A percentile compares a stretch with the other conserved stretches of the same genome.
Evolutionary conservation across 73 alveolate genomes (phyloP).

Genomic region (Tetrahymena borealis): DNA sequence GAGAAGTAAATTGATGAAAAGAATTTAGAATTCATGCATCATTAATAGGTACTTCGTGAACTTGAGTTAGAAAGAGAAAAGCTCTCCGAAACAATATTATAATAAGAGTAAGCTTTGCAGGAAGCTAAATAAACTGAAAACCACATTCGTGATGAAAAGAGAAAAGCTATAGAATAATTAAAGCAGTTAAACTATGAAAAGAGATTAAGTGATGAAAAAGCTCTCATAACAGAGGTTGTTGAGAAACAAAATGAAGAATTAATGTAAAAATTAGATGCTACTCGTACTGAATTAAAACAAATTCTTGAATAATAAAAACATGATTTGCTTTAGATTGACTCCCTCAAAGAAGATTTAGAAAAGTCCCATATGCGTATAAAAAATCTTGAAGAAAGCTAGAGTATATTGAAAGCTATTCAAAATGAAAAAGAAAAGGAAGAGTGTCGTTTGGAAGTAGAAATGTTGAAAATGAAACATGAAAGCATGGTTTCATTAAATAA

Average conservation of each 20-base stretch:
- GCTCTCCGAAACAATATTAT: background rate
- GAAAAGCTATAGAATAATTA: background rate
- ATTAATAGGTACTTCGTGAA: background rate
- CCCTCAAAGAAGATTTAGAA: background rate
- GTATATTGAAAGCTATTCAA: background rate
- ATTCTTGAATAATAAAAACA: background rate
- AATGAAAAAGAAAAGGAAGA: background rate
- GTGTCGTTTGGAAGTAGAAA: background rate
- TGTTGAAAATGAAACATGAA: background rate
- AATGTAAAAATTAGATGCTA: background rate
- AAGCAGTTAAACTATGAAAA: background rate
- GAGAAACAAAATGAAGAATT: background rate
- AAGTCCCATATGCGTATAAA: background rate
- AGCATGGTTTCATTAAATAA: background rate
- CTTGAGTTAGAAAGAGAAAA: background rate
- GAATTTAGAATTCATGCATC: background rate
- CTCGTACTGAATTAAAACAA: background rate
- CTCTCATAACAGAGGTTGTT: background rate
- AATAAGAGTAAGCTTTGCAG: background rate
- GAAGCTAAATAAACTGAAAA: background rate
- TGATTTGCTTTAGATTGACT: background rate
- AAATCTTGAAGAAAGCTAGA: background rate
- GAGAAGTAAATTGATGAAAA: background rate
- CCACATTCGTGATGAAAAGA: background rate
- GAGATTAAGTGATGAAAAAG: background rate